Base-by-base conservation (phyloP, 768 basidiomycete species). In the Cytidiella melzeri region DNA sequence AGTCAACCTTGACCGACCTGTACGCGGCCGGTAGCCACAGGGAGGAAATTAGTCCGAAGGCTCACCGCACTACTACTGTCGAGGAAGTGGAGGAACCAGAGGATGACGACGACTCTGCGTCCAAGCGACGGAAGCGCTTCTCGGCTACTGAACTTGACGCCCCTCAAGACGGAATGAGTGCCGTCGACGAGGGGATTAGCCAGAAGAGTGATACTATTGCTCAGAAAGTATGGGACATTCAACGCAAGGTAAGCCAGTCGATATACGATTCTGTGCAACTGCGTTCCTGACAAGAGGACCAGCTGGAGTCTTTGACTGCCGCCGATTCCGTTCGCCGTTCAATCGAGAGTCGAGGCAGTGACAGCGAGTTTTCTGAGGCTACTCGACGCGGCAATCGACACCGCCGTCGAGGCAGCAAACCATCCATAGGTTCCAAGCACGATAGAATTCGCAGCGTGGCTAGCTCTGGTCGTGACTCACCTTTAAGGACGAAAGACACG, bases 141-240 rank as follows among this genome's bases (percentile, higher is more conserved):
- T 90, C 89, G 1, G 84, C 83, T 9, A 76, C 80, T 18, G 79
- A 77, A 36, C 68, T 74, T 27, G 87, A 85, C 54, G 61, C 67
- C 34, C 74, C 74, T 41, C 86, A 86, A 55, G 87, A 89, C 61
- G 83, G 83, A 20, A 90, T 92, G 84, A 76, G 71, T 50, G 89
- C 87, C n/a, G 87, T 90, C 13, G 90, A 92, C 56, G 84, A 88
- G 63, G 83, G 84, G 40, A 90, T 93, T 64, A 87, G 80, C 55
- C 76, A 83, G 61, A 83, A 84, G 63, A 92, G 86, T 55, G 92
- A 94, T 58, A 82, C 79, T 61, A 93, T 96, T 48, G 85, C 89
- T 21, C 81, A 87, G 63, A 91, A 92, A 65, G 87, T 96, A 41
- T 61, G 87, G 42, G 81, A 87, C 65, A 94, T 96, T 51, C 92